These are phyloP conservation scores for Cryptococcus sp. DNA, from an alignment of 1,284 basidiomycete species.

Conservation along the genomic window DNA sequence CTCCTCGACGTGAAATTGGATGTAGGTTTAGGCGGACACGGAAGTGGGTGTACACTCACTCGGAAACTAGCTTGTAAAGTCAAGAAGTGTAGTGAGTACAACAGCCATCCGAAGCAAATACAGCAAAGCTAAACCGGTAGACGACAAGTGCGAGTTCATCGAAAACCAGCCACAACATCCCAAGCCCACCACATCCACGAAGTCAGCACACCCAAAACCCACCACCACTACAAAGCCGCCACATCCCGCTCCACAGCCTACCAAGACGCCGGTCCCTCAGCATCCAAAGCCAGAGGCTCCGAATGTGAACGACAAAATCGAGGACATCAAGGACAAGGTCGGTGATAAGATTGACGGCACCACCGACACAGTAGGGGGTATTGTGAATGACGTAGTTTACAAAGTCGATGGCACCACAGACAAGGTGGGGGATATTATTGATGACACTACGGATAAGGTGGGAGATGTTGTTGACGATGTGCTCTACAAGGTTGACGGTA, in stretches of 20 bases:
- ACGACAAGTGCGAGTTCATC: not conserved
- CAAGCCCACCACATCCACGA: not conserved
- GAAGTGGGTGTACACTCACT: not conserved
- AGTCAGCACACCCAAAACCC: not conserved
- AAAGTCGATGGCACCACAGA: too few relatives aligned
- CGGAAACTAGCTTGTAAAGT: not conserved
- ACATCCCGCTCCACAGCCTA: too few relatives aligned
- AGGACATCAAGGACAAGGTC: not conserved
- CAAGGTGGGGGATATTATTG: not conserved
- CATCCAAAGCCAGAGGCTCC: not conserved
- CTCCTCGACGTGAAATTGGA: not conserved
- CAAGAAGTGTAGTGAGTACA: not conserved
- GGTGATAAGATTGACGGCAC: not conserved
- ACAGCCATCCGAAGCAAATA: not conserved
- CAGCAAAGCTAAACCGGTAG: not conserved
- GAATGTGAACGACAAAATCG: not conserved
- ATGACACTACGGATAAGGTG: too few relatives aligned
- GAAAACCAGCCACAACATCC: not conserved
- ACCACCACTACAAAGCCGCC: too few relatives aligned
- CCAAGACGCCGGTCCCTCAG: not conserved
- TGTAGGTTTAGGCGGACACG: not conserved
- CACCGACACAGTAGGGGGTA: not conserved
- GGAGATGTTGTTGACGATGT: constrained; percentile 1
- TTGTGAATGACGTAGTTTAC: too few relatives aligned
- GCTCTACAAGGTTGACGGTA: not conserved